Evolutionary conservation across 108 stramenopile species (phyloP), one percentile per base, ranked within the genome.

Genomic region (Pseudonitzschia multiseries): DNA sequence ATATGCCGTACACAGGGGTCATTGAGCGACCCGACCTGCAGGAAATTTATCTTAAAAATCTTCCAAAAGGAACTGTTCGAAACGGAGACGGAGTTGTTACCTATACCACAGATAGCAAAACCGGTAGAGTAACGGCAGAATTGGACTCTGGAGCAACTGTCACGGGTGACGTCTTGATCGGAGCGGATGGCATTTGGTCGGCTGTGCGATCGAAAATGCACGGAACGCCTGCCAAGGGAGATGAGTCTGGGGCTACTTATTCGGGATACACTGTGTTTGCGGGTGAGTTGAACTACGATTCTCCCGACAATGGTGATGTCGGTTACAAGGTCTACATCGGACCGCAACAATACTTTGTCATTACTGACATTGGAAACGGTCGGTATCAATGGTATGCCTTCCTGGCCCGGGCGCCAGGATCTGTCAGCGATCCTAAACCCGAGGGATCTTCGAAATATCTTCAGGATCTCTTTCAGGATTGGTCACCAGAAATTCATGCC

Each of bases 251-350:
- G 21, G 87, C 84, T 10, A 57, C 85, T 2, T 92, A 92, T 65
- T 80, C 78, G 1, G 91, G 91, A 42, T 92, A 92, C 78, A 89
- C 87, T 42, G 83, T 89, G 14, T 92, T 86, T 76, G 88, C 91
- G 26, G 91, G 88, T 29, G 88, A 89, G 66, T 53, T 89, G 27
- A 67, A 74, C n/a, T 87, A 88, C 66, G 86, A 63, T 52, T 77
- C 79, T 29, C 77, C 78, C 54, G 87, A 87, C 61, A 80, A 87
- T 67, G 91, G 88, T 14, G 41, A 84, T 62, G 87, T 89, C 15
- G 91, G 87, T 22, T 92, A 92, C 83, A 88, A 88, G 77, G 91
- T 92, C 26, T 92, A 89, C 84, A 89, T 92, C 63, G 91, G 91
- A n/a, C 91, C 87, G 26, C 43, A 62, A 48, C 84, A 87, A 72